Evolutionary conservation across 441 rosid species (phyloP).

Genomic region (Brassica hybrid): DNA sequence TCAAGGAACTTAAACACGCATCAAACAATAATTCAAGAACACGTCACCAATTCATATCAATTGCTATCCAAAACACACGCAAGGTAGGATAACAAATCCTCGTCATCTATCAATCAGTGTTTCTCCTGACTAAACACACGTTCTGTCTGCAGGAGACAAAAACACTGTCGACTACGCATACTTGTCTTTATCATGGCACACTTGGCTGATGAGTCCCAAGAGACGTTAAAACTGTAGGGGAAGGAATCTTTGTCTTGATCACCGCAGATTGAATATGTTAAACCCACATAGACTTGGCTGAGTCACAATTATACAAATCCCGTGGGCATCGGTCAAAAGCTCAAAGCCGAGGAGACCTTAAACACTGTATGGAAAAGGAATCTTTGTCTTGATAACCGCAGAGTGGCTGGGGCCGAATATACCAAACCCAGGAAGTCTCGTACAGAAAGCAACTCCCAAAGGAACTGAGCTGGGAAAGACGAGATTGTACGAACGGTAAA

Average conservation of each 20-base stretch:
- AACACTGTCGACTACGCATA: too few relatives aligned
- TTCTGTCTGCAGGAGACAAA: too few relatives aligned
- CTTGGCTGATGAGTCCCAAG: too few relatives aligned
- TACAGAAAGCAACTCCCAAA: background rate
- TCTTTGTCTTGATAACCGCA: conserved; percentile 8
- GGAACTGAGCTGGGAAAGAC: background rate
- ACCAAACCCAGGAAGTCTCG: background rate
- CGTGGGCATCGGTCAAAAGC: background rate
- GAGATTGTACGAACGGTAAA: too few relatives aligned
- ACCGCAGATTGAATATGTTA: too few relatives aligned
- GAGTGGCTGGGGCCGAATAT: background rate
- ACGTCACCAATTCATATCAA: background rate
- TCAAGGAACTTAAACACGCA: conserved; percentile 5
- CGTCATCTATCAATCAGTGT: too few relatives aligned
- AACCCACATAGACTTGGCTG: too few relatives aligned
- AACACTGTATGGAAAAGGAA: background rate
- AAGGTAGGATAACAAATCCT: too few relatives aligned
- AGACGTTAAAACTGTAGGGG: too few relatives aligned
- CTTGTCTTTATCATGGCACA: too few relatives aligned
- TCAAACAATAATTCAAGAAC: background rate
- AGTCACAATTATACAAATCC: background rate
- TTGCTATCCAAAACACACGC: background rate
- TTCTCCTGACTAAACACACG: too few relatives aligned
- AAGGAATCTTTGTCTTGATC: too few relatives aligned
- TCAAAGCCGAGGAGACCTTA: background rate